Conservation (phyloP, 2,329 filamentous ascomycete species). For the Pseudogymnoascus sp. region DNA sequence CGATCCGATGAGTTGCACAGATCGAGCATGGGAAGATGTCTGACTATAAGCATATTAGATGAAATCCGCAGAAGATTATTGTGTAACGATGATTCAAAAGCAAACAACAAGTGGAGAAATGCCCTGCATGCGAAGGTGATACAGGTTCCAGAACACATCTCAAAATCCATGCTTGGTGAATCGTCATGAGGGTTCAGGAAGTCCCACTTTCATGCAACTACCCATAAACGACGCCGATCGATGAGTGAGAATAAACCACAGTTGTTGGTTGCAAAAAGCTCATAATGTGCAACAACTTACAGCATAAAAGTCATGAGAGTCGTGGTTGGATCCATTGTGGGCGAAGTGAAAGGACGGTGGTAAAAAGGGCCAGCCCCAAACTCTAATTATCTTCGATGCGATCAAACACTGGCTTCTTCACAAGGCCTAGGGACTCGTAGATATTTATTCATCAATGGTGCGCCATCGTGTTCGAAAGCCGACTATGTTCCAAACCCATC, state of each 20-base stretch:
- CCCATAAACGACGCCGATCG: background rate
- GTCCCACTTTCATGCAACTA: conserved; percentile 6
- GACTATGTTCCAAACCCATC: background rate
- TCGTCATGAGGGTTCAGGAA: background rate
- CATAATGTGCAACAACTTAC: conserved; percentile 40
- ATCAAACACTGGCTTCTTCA: background rate
- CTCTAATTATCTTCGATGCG: background rate
- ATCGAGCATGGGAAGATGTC: conserved; percentile 52
- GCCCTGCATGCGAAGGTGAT: background rate
- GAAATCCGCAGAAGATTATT: background rate
- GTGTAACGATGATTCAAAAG: background rate
- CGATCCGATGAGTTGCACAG: conserved; percentile 77
- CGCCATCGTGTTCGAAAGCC: background rate
- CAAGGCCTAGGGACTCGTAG: background rate
- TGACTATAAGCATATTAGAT: conserved; percentile 36
- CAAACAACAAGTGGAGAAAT: background rate
- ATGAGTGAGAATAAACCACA: background rate
- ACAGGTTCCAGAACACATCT: background rate
- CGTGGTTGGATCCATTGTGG: conserved; percentile 50
- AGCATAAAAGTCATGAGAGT: conserved; percentile 62
- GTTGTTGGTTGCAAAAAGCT: background rate
- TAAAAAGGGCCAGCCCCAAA: conserved; percentile 6
- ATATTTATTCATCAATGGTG: background rate
- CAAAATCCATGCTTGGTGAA: background rate
- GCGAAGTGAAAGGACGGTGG: background rate